Evolutionary conservation across 176 grass and related monocot genomes (phyloP).

Genomic region (Hordeum marinum): DNA sequence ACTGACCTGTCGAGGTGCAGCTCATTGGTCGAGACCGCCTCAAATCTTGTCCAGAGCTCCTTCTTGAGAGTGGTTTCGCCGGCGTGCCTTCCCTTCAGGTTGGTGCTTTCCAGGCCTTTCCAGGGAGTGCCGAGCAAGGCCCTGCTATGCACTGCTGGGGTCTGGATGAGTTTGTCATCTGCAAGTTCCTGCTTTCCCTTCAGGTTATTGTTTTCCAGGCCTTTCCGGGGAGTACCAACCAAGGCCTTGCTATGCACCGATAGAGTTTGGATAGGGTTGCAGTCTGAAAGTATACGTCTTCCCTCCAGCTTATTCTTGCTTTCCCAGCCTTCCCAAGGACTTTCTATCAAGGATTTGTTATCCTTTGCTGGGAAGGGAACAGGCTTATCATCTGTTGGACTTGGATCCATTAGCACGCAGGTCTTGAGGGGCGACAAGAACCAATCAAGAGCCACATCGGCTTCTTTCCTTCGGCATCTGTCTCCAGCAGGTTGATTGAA

Average conservation of each 20-base stretch:
- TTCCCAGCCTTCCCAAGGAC: slow-evolving; percentile 28
- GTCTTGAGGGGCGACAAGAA: slow-evolving; percentile 87
- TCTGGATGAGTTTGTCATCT: slow-evolving; percentile 43
- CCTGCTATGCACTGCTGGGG: slow-evolving; percentile 25
- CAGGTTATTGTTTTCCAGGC: slow-evolving; percentile 27
- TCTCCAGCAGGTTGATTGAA: slow-evolving; percentile 18
- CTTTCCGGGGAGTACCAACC: slow-evolving; percentile 41
- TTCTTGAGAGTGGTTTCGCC: slow-evolving; percentile 89
- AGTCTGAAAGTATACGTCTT: slow-evolving; percentile 29
- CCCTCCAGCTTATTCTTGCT: background rate
- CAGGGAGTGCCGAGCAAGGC: slow-evolving; percentile 42
- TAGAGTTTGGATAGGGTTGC: slow-evolving; percentile 43
- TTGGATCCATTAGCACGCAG: slow-evolving; percentile 55
- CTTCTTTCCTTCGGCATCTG: slow-evolving; percentile 30
- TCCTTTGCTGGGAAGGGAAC: slow-evolving; percentile 23
- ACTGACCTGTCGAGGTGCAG: slow-evolving; percentile 52
- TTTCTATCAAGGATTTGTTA: background rate
- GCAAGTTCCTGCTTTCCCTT: slow-evolving; percentile 20
- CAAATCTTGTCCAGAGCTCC: slow-evolving; percentile 88
- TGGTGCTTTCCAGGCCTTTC: slow-evolving; percentile 72
- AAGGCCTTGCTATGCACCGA: slow-evolving; percentile 25
- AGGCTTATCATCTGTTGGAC: slow-evolving; percentile 49
- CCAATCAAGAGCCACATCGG: slow-evolving; percentile 70
- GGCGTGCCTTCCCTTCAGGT: slow-evolving; percentile 48
- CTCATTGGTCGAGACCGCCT: slow-evolving; percentile 50